phyloP scores from a whole-genome alignment of 2,329 filamentous ascomycete genomes.

The Drechmeria coniospora region DNA sequence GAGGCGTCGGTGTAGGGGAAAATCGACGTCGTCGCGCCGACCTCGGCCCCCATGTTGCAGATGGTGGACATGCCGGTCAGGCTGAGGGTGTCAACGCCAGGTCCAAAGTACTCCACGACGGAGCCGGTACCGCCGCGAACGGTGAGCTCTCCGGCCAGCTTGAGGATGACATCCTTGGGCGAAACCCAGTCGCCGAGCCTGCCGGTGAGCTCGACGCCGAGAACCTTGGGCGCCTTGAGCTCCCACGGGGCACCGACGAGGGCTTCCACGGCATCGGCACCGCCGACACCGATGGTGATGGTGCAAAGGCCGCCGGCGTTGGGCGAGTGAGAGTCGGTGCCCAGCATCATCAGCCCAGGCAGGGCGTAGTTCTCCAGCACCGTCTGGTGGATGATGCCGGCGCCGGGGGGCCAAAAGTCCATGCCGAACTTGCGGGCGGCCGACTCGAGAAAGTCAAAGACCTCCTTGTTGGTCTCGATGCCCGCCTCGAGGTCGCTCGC shows the following conservation, averaged over 20 bases:
- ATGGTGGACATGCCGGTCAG: conserved; percentile 88
- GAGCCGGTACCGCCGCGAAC: conserved; percentile 89
- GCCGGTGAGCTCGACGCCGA: conserved; percentile 74
- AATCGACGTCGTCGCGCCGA: conserved; percentile 86
- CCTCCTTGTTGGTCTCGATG: conserved; percentile 86
- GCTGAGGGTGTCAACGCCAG: conserved; percentile 77
- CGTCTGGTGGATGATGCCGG: conserved; percentile 93
- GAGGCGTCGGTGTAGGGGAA: conserved; percentile 86
- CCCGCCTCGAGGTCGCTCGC: conserved; percentile 71
- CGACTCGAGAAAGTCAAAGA: conserved; percentile 93
- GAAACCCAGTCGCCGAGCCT: conserved; percentile 79
- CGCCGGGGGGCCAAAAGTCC: conserved; percentile 89
- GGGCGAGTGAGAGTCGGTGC: conserved; percentile 92
- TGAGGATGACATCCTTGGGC: conserved; percentile 89
- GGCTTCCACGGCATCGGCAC: conserved; percentile 92
- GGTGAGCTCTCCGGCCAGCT: conserved; percentile 76
- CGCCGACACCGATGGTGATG: conserved; percentile 92
- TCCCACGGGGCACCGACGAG: conserved; percentile 96
- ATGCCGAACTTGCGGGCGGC: conserved; percentile 84
- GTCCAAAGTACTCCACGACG: conserved; percentile 87
- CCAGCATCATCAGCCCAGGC: conserved; percentile 97
- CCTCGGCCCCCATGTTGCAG: conserved; percentile 81
- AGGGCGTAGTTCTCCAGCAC: conserved; percentile 95
- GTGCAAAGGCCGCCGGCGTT: conserved; percentile 92
- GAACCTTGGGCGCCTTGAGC: conserved; percentile 79